Evolutionary conservation across 352 stramenopile genomes (phyloP), one percentile per base, ranked within the genome.

Genomic region (Thalassiosira mediterranea): DNA sequence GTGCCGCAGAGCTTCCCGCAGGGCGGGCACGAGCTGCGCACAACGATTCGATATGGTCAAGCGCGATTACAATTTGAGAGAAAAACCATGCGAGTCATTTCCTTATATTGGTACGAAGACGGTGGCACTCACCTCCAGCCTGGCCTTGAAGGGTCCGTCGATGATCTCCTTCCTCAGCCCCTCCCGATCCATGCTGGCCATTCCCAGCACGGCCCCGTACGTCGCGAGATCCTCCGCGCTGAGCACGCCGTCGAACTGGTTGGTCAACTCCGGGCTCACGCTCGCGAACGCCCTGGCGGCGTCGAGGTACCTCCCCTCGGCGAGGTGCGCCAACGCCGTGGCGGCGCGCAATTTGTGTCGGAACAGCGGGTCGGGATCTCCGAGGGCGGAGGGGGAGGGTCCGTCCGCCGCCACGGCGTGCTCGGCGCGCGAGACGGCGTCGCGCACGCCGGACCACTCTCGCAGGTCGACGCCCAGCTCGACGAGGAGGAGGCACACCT

Each of bases 171-270:
- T 26, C 25, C 82, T 47, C 57, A 91, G 71, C 29, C 49, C 59
- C 2, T 52, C 23, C 49, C 82, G 65, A 72, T 85, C 58, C n/a
- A 76, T 62, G 0, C 66, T 72, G 1, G 73, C 75, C 49, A 90
- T 59, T 7, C 68, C 69, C 37, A 88, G 72, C 0, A 92, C 44
- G 47, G 51, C 57, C 4, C 81, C 83, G 64, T 90, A 92, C 44
- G 83, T 38, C 3, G 83, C 79, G 17, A 90, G 47, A 77, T 92
- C 86, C 51, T 90, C 80, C 0, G 81, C 70, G 66, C 71, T 76
- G 0, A 81, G 54, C 1, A 91, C 79, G 17, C 32, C 61, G 47
- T 42, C 53, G 67, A 73, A 78, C 46, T 81, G 74, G 72, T 77
- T 79, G 4, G 69, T 75, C 52, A 78, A 61, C 31, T 78, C 68